A percentile compares a stretch with the other conserved stretches of the same genome.
Evolutionary conservation across 306 rosid genomes (phyloP).

Genomic region (cucumber (Cucumis sativus)): Cucumber_9930_V3 NC_026658.2:15139001-15139500

Average conservation of each 20-base stretch:
- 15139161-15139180: background rate
- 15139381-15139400: background rate
- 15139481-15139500: background rate
- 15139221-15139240: background rate
- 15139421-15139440: background rate
- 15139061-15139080: slow-evolving; percentile 56
- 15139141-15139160: background rate
- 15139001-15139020: background rate
- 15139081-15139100: slow-evolving; percentile 73
- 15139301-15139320: background rate
- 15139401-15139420: background rate
- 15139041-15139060: background rate
- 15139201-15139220: background rate
- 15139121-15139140: background rate
- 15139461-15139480: background rate
- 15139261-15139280: slow-evolving; percentile 7
- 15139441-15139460: background rate
- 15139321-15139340: background rate
- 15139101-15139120: slow-evolving; percentile 51
- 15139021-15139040: too few species aligned
- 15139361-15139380: background rate
- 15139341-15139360: slow-evolving; percentile 5
- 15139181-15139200: background rate
- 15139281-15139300: background rate
- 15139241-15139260: background rate